These are phyloP conservation scores for Harringtonia lauricola DNA, from an alignment of 2,329 filamentous ascomycete species.

Conservation along the genomic window DNA sequence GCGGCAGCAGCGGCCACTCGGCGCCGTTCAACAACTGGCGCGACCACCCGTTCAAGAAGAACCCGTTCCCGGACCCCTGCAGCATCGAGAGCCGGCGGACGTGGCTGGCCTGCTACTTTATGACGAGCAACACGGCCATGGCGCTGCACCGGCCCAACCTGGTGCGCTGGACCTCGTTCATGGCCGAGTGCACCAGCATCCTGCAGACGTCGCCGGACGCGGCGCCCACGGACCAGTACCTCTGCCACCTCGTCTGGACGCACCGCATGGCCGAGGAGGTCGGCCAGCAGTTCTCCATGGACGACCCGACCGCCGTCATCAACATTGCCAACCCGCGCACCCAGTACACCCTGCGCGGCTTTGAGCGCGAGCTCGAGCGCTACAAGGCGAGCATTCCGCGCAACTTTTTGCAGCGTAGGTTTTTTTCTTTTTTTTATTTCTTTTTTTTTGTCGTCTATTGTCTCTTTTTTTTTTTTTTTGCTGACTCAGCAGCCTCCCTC, in stretches of 20 bases:
- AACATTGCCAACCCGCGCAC: constrained; percentile 51
- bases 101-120: constrained; percentile 49
- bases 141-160: constrained; percentile 49
- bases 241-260: constrained; percentile 49
- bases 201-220: constrained; percentile 43
- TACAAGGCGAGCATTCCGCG: constrained; percentile 44
- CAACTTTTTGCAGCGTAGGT: constrained; percentile 45
- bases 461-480: background rate
- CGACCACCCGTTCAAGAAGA: constrained; percentile 29
- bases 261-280: constrained; percentile 59
- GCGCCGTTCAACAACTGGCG: constrained; percentile 21
- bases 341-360: constrained; percentile 51
- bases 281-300: constrained; percentile 52
- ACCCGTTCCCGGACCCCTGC: constrained; percentile 36
- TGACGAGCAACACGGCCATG: constrained; percentile 49
- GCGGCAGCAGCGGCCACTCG: background rate
- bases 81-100: constrained; percentile 44
- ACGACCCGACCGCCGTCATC: constrained; percentile 45
- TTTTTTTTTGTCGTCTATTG: background rate
- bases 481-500: constrained; percentile 39
- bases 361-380: constrained; percentile 53
- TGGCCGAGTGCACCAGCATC: constrained; percentile 47
- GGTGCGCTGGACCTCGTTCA: constrained; percentile 48
- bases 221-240: constrained; percentile 42
- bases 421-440: background rate